These are phyloP conservation scores for Yarrowia galli DNA, from an alignment of 1,139 yeast species.

Conservation along the genomic window DNA sequence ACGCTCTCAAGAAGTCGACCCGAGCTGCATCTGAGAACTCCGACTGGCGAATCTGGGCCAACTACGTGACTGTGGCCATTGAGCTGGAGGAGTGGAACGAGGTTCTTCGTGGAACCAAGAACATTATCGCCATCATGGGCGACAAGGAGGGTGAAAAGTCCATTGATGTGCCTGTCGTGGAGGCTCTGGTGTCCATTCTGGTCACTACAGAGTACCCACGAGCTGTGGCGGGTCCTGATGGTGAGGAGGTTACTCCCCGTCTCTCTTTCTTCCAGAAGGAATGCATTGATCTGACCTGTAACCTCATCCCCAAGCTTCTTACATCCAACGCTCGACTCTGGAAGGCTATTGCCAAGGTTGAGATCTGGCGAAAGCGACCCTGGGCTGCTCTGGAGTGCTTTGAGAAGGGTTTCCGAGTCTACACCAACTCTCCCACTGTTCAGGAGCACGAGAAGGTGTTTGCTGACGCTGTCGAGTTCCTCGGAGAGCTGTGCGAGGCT, in stretches of 20 bases:
- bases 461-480: conserved; percentile 82
- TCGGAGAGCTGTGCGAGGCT: conserved; percentile 82
- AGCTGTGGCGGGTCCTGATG: conserved; percentile 48
- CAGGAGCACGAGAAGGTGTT: conserved; percentile 69
- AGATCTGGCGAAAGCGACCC: conserved; percentile 84
- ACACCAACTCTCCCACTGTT: conserved; percentile 67
- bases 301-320: conserved; percentile 69
- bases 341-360: conserved; percentile 84
- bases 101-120: conserved; percentile 74
- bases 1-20: conserved; percentile 80
- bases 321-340: conserved; percentile 78
- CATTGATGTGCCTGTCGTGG: conserved; percentile 78
- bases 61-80: conserved; percentile 81
- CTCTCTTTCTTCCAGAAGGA: conserved; percentile 59
- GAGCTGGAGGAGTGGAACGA: conserved; percentile 87
- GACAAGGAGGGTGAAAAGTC: conserved; percentile 65
- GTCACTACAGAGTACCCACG: conserved; percentile 60
- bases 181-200: conserved; percentile 72
- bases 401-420: conserved; percentile 84
- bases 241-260: conserved; percentile 47
- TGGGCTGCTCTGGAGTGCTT: conserved; percentile 88
- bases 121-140: conserved; percentile 63
- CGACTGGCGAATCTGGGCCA: conserved; percentile 93
- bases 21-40: conserved; percentile 66
- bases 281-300: conserved; percentile 73